Evolutionary conservation across 352 stramenopile genomes (phyloP), one percentile per base, ranked within the genome.

Genomic region (Globisporangium carolinianum): DNA sequence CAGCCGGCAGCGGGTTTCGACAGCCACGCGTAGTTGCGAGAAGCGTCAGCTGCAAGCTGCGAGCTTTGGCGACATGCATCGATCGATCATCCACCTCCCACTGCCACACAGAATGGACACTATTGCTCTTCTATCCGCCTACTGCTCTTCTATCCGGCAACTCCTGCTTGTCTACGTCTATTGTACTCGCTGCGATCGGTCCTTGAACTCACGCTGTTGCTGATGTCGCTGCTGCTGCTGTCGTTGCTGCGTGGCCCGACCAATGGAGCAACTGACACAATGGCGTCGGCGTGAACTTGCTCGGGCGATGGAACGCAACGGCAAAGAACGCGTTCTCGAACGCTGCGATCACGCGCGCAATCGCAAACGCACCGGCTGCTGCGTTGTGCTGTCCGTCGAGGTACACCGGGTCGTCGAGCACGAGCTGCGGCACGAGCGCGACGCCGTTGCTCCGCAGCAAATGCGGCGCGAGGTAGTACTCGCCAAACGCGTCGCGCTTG

Each of bases 321-420:
- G 84, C 82, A 61, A 88, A 92, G 58, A 81, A 91, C 4, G 78
- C 79, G 64, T 92, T 87, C 63, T 94, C 84, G 53, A 94, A 67
- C n/a, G 83, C 84, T 0, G 82, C 58, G 35, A 91, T 84, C 35
- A 91, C 83, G 35, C 84, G 84, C 37, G 80, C 82, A 32, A 94
- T 83, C 15, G 76, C 82, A 51, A 91, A 92, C 10, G 84, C 77
- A 2, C 84, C 80, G 0, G 84, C 84, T 5, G 79, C 84, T 2
- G 77, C 82, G 49, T 94, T 94, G 62, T 91, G 81, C 48, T 90
- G 79, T 17, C 83, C 81, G 43, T 88, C 79, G 39, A 66, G 67
- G 60, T 92, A 85, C 53, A 91, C 79, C 0, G 84, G 84, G 45
- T 94, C 84, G 57, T 94, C 84, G 39, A 94, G 83, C 51, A 94